Evolutionary conservation across 2,329 filamentous ascomycete genomes (phyloP).

Genomic region (Cladophialophora carrionii): DNA sequence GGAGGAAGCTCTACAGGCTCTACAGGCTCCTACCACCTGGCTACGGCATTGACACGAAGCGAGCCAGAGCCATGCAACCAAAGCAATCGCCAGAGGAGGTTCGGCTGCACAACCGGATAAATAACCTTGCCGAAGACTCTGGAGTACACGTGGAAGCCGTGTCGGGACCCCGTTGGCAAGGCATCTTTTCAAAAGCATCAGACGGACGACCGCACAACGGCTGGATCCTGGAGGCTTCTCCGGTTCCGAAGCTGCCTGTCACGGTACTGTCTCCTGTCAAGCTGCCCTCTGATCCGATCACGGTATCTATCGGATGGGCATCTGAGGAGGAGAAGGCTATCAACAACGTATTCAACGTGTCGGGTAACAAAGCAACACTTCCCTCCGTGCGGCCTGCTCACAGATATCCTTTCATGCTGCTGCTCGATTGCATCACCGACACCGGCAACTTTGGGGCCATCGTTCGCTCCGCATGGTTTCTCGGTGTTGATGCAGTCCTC

Average conservation of each 20-base stretch:
- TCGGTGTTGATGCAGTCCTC: constrained; percentile 83
- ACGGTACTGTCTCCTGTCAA: constrained; percentile 59
- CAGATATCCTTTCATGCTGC: constrained; percentile 48
- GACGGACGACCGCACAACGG: constrained; percentile 86
- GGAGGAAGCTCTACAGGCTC: constrained; percentile 78
- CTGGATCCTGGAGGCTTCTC: constrained; percentile 82
- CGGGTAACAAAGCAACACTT: constrained; percentile 16
- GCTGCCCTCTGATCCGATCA: constrained; percentile 57
- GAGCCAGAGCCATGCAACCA: constrained; percentile 3
- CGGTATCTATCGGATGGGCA: constrained; percentile 66
- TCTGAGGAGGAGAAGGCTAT: constrained; percentile 72
- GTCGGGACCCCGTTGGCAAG: constrained; percentile 59
- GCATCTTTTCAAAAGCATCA: constrained; percentile 80
- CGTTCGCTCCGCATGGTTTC: constrained; percentile 82
- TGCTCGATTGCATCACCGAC: constrained; percentile 64
- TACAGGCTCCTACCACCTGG: constrained; percentile 62
- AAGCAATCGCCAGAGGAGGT: constrained; percentile 10
- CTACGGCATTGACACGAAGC: constrained; percentile 14
- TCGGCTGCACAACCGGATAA: constrained; percentile 19
- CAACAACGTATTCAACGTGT: constrained; percentile 61
- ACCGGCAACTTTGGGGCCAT: constrained; percentile 90
- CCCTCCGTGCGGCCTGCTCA: constrained; percentile 27
- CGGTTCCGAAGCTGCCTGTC: constrained; percentile 72
- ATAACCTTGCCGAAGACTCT: constrained; percentile 23
- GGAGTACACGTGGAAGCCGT: constrained; percentile 24